Conservation (phyloP, 2,329 filamentous ascomycete genomes). For the Aspergillus thermomutatus region DNA sequence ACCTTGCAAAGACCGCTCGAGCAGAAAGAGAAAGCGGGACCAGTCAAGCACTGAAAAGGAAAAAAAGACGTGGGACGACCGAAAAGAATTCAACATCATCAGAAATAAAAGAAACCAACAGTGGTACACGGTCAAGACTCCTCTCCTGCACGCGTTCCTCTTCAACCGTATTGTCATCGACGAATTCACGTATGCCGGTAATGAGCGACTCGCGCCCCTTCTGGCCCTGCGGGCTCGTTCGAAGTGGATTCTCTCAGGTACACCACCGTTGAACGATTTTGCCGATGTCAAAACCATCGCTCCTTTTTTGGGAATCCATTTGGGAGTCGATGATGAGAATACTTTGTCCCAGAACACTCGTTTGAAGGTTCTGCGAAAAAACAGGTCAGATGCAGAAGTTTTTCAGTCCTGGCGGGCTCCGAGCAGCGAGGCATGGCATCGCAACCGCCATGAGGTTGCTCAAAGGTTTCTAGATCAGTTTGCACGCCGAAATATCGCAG, state of each 20-base stretch:
- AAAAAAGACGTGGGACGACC: conserved; percentile 14
- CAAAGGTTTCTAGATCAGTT: conserved; percentile 56
- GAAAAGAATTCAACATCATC: conserved; percentile 23
- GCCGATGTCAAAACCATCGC: conserved; percentile 59
- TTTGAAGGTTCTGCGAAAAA: conserved; percentile 30
- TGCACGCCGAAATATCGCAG: conserved; percentile 46
- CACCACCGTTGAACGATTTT: conserved; percentile 57
- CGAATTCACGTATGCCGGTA: conserved; percentile 59
- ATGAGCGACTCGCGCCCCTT: conserved; percentile 42
- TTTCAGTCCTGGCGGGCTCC: conserved; percentile 53
- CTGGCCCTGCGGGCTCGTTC: conserved; percentile 48
- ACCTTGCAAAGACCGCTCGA: neutral
- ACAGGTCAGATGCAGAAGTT: conserved; percentile 46
- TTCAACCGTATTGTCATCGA: conserved; percentile 62
- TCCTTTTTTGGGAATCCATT: conserved; percentile 51
- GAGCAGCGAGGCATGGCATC: conserved; percentile 52
- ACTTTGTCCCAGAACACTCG: conserved; percentile 45
- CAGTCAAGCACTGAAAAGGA: conserved; percentile 7
- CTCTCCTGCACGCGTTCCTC: conserved; percentile 57
- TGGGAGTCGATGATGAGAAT: conserved; percentile 54
- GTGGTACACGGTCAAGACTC: conserved; percentile 27
- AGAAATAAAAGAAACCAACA: conserved; percentile 4
- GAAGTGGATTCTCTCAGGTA: conserved; percentile 63
- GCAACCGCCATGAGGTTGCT: conserved; percentile 49
- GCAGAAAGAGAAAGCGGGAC: conserved; percentile 10